phyloP scores from a whole-genome alignment of 163 green algal genomes.

The Scenedesmus sp. region DNA sequence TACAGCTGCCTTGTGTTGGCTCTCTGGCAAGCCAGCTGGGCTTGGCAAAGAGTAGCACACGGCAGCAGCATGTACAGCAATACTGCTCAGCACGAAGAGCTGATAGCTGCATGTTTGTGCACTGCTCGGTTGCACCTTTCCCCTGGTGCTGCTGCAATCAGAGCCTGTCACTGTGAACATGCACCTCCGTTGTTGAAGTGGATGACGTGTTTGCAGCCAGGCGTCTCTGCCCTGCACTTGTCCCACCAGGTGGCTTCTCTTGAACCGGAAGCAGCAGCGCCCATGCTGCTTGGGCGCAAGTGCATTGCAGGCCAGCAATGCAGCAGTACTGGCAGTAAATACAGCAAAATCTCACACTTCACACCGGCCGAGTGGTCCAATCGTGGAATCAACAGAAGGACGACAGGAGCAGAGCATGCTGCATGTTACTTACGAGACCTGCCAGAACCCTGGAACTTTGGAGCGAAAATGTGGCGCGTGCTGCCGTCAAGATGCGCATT shows the following conservation, averaged over 20 bases:
- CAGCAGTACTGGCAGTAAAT: neutral
- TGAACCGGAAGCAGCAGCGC: neutral
- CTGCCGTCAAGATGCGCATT: neutral
- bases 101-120: neutral
- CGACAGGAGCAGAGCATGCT: neutral
- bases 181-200: constrained; percentile 66
- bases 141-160: neutral
- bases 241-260: neutral
- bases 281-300: neutral
- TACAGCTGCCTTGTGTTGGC: neutral
- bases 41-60: too few species aligned
- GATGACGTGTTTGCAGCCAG: constrained; percentile 40
- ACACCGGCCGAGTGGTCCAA: neutral
- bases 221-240: constrained; percentile 40
- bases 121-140: neutral
- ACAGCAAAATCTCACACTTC: neutral
- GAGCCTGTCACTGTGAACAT: neutral
- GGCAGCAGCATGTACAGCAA: too few species aligned
- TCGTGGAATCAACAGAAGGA: neutral
- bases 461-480: neutral
- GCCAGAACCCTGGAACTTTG: constrained; percentile 3
- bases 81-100: too few species aligned
- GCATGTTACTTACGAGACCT: neutral
- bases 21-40: too few species aligned
- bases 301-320: neutral